A percentile compares a stretch with the other conserved stretches of the same genome.
phyloP scores from a whole-genome alignment of 345 rosid genomes.

The Camelina neglecta region DNA sequence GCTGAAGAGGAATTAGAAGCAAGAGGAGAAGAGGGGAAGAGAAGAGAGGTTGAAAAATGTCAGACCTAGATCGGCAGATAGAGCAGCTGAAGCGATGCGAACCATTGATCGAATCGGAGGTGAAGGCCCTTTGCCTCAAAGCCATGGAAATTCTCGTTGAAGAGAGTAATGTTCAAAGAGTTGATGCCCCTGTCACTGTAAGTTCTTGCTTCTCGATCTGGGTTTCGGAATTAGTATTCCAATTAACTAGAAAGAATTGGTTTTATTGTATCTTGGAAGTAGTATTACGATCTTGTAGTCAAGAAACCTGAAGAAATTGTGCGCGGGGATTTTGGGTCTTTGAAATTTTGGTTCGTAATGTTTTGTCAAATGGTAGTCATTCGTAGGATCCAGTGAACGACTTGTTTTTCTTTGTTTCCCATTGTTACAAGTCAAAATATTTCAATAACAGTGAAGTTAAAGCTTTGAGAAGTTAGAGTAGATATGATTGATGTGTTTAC shows the following conservation, averaged over 20 bases:
- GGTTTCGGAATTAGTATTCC: conserved; percentile 2
- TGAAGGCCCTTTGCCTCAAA: conserved; percentile 91
- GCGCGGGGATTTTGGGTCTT: conserved; percentile 2
- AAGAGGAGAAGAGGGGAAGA: background rate
- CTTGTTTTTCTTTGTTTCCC: background rate
- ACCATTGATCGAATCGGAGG: conserved; percentile 93
- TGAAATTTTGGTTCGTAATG: conserved; percentile 13
- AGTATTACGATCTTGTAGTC: conserved; percentile 6
- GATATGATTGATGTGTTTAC: conserved; percentile 1
- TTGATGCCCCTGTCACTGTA: conserved; percentile 97
- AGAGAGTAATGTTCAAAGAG: conserved; percentile 97
- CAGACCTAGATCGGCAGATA: conserved; percentile 94
- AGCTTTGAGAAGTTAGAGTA: conserved; percentile 22
- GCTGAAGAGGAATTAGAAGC: background rate
- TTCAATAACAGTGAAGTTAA: conserved; percentile 8
- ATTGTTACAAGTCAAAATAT: conserved; percentile 14
- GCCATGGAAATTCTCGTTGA: conserved; percentile 97
- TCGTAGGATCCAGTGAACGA: conserved; percentile 13
- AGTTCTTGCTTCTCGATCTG: conserved; percentile 40
- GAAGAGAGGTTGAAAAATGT: conserved; percentile 53
- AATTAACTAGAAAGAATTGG: background rate
- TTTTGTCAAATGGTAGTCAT: background rate
- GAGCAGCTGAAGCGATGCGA: conserved; percentile 97
- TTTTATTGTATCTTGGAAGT: background rate
- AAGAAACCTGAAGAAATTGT: background rate